phyloP scores from a whole-genome alignment of 345 rosid genomes.

The Moricandia moricandioides region DNA sequence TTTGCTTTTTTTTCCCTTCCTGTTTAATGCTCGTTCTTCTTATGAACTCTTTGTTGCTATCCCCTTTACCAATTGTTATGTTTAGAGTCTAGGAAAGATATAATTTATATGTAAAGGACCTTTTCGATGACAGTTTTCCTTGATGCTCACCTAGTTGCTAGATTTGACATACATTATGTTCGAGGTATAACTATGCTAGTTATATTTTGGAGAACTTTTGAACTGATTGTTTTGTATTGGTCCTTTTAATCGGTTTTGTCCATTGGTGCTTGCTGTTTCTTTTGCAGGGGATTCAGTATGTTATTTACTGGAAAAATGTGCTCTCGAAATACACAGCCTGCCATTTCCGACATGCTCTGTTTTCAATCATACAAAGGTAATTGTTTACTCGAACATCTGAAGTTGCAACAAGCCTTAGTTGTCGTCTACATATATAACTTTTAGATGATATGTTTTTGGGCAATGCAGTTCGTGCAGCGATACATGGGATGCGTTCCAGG shows the following conservation, averaged over 20 bases:
- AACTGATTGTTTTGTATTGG: too few relatives aligned
- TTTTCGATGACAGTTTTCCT: too few relatives aligned
- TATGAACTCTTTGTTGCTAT: too few relatives aligned
- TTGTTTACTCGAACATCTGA: background rate
- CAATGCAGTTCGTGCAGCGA: conserved; percentile 83
- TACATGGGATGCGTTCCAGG: conserved; percentile 88
- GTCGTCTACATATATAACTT: background rate
- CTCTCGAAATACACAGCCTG: conserved; percentile 63
- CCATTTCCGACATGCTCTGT: conserved; percentile 84
- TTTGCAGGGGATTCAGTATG: conserved; percentile 82
- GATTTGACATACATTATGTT: too few relatives aligned
- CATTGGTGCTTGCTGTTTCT: background rate
- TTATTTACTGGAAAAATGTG: conserved; percentile 71
- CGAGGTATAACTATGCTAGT: too few relatives aligned
- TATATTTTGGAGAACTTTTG: too few relatives aligned
- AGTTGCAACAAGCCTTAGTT: background rate
- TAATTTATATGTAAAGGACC: too few relatives aligned
- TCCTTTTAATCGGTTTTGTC: background rate
- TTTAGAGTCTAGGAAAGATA: too few relatives aligned
- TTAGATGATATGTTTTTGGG: conserved; percentile 17
- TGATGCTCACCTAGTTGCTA: too few relatives aligned
- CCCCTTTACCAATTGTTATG: too few relatives aligned
- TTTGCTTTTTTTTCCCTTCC: too few relatives aligned
- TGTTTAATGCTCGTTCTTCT: too few relatives aligned
- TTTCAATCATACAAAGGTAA: conserved; percentile 87